Percentiles rank a stretch among this genome's conserved stretches.
Evolutionary conservation across 2,329 filamentous ascomycete species (phyloP).

Genomic region (Sporothrix luriei): DNA sequence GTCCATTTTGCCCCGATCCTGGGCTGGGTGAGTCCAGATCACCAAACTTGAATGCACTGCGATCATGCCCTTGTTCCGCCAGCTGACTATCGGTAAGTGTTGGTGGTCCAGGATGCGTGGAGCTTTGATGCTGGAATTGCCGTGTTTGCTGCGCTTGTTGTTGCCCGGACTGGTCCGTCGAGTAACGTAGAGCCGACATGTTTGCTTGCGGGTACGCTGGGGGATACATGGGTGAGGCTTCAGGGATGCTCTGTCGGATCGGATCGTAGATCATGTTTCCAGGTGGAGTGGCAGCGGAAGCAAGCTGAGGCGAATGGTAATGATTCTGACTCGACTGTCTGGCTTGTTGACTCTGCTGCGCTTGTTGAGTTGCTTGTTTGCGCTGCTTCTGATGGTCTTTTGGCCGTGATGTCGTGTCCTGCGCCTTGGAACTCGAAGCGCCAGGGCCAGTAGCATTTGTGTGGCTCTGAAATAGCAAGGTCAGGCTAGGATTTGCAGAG

Average conservation of each 20-base stretch:
- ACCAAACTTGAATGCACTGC: neutral
- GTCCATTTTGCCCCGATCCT: neutral
- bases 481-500: slow-evolving; percentile 80
- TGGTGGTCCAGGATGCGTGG: neutral
- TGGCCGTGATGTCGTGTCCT: neutral
- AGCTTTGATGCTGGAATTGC: neutral
- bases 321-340: slow-evolving; percentile 26
- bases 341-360: slow-evolving; percentile 28
- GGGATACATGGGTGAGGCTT: slow-evolving; percentile 52
- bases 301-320: slow-evolving; percentile 37
- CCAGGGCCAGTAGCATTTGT: slow-evolving; percentile 34
- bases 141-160: slow-evolving; percentile 34
- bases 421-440: neutral
- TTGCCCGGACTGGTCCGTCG: slow-evolving; percentile 40
- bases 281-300: slow-evolving; percentile 53
- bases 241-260: slow-evolving; percentile 59
- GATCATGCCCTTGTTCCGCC: neutral
- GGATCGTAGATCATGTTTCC: slow-evolving; percentile 65
- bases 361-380: slow-evolving; percentile 19
- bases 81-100: neutral
- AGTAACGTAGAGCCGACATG: slow-evolving; percentile 53
- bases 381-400: slow-evolving; percentile 15
- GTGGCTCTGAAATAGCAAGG: slow-evolving; percentile 72
- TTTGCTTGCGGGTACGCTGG: slow-evolving; percentile 54
- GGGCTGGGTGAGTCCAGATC: neutral